These are phyloP conservation scores for Pythium plurisporium DNA, from an alignment of 352 stramenopile species.

Conservation along the genomic window DNA sequence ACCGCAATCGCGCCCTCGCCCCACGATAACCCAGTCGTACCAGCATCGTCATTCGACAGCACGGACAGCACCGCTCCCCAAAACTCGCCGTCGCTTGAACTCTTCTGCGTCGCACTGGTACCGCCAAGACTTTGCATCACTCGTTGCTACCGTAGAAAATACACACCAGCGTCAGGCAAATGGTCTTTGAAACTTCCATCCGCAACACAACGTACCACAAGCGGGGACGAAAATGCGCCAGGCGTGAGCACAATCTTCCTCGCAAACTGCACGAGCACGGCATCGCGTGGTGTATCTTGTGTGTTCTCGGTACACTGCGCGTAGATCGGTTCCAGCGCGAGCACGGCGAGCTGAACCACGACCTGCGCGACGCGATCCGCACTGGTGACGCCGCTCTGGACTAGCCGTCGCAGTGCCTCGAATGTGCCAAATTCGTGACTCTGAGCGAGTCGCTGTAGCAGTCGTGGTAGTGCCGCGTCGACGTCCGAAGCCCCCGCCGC, in stretches of 20 bases:
- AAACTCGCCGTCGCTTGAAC: not conserved
- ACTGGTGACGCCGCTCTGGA: not conserved
- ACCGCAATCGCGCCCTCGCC: constrained; percentile 6
- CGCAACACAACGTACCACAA: constrained; percentile 14
- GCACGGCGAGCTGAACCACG: constrained; percentile 3
- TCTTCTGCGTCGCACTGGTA: not conserved
- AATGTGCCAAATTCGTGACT: constrained; percentile 13
- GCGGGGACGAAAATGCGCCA: constrained; percentile 3
- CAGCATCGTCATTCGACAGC: not conserved
- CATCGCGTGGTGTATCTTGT: not conserved
- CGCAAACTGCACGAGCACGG: constrained; percentile 9
- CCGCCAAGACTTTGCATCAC: not conserved
- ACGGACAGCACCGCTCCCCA: constrained; percentile 5
- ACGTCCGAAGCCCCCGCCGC: constrained; percentile 6
- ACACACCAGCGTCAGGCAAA: not conserved
- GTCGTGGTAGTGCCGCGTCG: constrained; percentile 7
- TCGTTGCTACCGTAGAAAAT: not conserved
- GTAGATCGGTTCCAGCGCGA: not conserved
- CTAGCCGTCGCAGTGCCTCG: constrained; percentile 15
- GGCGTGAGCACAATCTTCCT: constrained; percentile 14
- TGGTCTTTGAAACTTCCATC: not conserved
- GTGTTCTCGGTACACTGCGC: not conserved
- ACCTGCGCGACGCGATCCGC: constrained; percentile 13
- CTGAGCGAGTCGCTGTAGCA: constrained; percentile 31
- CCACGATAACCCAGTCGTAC: constrained; percentile 1